Evolutionary conservation across 352 stramenopile genomes (phyloP).

Genomic region (Pythium angustatum): DNA sequence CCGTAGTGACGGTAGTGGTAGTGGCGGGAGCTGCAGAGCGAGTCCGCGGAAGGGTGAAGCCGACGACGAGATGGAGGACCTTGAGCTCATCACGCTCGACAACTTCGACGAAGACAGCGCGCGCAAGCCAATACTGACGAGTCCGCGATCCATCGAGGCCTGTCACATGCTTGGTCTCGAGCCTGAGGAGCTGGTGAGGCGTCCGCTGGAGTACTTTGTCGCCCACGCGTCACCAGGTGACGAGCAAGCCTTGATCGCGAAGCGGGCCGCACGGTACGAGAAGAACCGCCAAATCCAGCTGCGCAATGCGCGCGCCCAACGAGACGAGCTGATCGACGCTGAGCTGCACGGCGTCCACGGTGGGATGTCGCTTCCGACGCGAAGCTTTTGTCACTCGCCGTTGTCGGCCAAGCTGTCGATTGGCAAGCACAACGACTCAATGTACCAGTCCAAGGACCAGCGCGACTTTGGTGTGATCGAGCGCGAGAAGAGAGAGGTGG

Average conservation of each 20-base stretch:
- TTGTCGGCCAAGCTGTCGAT: conserved; percentile 36
- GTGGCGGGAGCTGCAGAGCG: neutral
- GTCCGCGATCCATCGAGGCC: conserved; percentile 68
- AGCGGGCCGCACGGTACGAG: conserved; percentile 63
- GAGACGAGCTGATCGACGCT: conserved; percentile 60
- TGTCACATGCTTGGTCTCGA: conserved; percentile 77
- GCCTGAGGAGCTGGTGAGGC: conserved; percentile 58
- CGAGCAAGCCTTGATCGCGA: conserved; percentile 42
- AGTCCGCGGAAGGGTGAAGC: neutral
- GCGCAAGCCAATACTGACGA: conserved; percentile 50
- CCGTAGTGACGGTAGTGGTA: conserved; percentile 1
- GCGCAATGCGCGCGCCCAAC: conserved; percentile 46
- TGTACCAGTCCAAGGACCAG: conserved; percentile 21
- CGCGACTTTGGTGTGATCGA: conserved; percentile 63
- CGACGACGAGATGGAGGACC: conserved; percentile 29
- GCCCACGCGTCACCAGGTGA: conserved; percentile 28
- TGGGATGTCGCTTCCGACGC: conserved; percentile 52
- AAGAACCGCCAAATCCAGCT: conserved; percentile 55
- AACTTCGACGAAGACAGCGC: conserved; percentile 63
- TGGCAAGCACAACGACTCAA: conserved; percentile 24
- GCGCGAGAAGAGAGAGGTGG: conserved; percentile 63
- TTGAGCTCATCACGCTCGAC: conserved; percentile 44
- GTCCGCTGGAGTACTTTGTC: conserved; percentile 63
- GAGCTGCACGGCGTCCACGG: conserved; percentile 43
- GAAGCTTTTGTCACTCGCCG: conserved; percentile 62